A percentile compares a stretch with the other conserved stretches of the same genome.
Evolutionary conservation across 1,139 yeast species (phyloP).

Genomic region (Eremothecium sinecaudum): DNA sequence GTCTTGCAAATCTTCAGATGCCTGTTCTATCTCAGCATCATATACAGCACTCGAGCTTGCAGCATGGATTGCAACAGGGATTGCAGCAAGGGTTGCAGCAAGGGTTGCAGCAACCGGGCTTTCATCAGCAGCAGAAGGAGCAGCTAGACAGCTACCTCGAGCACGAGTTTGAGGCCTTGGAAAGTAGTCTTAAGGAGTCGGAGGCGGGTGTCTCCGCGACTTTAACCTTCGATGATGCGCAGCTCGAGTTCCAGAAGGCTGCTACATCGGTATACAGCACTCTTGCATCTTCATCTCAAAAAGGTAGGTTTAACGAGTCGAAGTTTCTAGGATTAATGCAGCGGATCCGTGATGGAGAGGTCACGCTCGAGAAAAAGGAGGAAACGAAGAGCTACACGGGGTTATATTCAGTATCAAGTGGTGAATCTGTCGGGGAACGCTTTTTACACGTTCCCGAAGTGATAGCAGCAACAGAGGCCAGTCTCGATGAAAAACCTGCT

Average conservation of each 20-base stretch:
- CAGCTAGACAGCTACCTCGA: slow-evolving; percentile 12
- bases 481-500: not conserved
- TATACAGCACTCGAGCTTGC: slow-evolving; percentile 1
- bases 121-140: slow-evolving; percentile 3
- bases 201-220: slow-evolving; percentile 3
- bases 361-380: slow-evolving; percentile 19
- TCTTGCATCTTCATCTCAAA: slow-evolving; percentile 12
- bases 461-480: not conserved
- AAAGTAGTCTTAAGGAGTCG: slow-evolving; percentile 15
- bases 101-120: not conserved
- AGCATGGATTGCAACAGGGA: slow-evolving; percentile 2
- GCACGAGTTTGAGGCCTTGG: slow-evolving; percentile 18
- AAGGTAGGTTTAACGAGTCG: slow-evolving; percentile 20
- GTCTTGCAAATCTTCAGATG: slow-evolving; percentile 3
- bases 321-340: slow-evolving; percentile 27
- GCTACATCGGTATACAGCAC: slow-evolving; percentile 22
- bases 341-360: slow-evolving; percentile 25
- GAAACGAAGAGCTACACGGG: slow-evolving; percentile 11
- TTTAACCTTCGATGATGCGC: slow-evolving; percentile 16
- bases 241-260: slow-evolving; percentile 20
- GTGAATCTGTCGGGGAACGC: slow-evolving; percentile 23
- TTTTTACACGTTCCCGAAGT: slow-evolving; percentile 15
- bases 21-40: slow-evolving; percentile 6
- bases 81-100: not conserved
- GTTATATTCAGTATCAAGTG: slow-evolving; percentile 18